Evolutionary conservation across 2,329 filamentous ascomycete genomes (phyloP), one percentile per base, ranked within the genome.

Genomic region (Hymenoscyphus infarciens): DNA sequence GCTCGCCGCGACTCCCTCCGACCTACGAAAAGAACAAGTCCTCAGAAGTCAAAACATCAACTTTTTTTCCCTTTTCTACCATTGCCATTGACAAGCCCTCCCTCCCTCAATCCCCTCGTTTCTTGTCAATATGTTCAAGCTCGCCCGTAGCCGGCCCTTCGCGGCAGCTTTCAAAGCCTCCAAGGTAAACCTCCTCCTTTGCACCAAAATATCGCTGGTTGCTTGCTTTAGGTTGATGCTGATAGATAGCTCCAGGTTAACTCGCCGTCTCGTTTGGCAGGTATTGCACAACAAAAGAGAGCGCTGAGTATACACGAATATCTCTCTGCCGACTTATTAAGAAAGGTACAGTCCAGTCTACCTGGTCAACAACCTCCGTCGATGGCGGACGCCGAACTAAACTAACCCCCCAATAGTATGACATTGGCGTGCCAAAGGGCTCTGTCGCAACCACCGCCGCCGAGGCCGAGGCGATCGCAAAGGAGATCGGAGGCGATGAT

Each of bases 271-370:
- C 83, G 83, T 80, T 78, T 84, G 69, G 81, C 90, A 80, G 84
- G 87, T 73, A 78, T 84, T 73, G 84, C 80, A 71, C 85, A 82
- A 75, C 89, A 95, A 80, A 93, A 97, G 80, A 87, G 95, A 82
- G 88, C 90, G 75, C 86, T 99, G 76, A 95, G 92, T 76, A 97
- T 99, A 75, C 95, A 99, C 84, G 95, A 99, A 83, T 98, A 97
- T 82, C 89, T 94, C 75, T 97, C 95, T 73, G 92, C 92, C 73
- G 91, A 93, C 78, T 88, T 99, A 71, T 85, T 99, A 75, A 91
- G 84, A 80, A 76, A 87, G 83, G 86, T 88, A 82, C 56, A 64
- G 38, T 33, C 55, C 45, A 45, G 35, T 57, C 16, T 27, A 52
- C 53, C 10, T 52, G 31, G 8, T 27, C 59, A 45, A 22, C 59